Conservation (phyloP, 2,329 filamentous ascomycete genomes). For the Leptodontidium sp. region DNA sequence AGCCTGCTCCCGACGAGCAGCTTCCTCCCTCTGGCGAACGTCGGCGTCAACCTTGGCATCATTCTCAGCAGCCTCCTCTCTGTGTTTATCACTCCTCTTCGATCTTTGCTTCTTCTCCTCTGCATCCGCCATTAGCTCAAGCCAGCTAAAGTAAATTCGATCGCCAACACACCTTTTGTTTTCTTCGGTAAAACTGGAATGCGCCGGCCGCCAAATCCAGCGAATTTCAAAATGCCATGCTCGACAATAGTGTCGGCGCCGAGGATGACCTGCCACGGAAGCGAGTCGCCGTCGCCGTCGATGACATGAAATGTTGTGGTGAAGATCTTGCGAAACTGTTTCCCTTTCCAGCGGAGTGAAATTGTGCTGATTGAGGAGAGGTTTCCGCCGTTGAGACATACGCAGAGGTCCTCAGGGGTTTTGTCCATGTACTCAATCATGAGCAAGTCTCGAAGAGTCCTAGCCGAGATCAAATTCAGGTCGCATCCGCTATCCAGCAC, state of each 20-base stretch:
- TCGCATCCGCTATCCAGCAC: conserved; percentile 32
- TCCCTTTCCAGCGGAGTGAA: conserved; percentile 30
- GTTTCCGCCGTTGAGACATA: conserved; percentile 29
- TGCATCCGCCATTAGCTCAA: neutral
- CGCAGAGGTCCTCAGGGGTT: conserved; percentile 23
- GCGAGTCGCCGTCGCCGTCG: conserved; percentile 25
- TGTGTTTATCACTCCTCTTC: conserved; percentile 15
- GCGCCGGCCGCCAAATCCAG: conserved; percentile 26
- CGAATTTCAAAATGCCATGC: conserved; percentile 30
- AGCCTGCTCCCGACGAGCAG: conserved; percentile 4
- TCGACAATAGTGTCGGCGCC: conserved; percentile 28
- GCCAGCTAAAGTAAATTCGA: too few species aligned
- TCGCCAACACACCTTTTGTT: conserved; percentile 21
- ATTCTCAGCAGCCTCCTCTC: conserved; percentile 21
- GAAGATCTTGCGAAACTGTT: conserved; percentile 33
- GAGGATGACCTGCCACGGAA: conserved; percentile 32
- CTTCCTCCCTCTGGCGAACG: conserved; percentile 22
- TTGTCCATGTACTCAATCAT: conserved; percentile 14
- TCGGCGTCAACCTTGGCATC: conserved; percentile 27
- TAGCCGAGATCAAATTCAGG: conserved; percentile 30
- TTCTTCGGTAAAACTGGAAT: conserved; percentile 27
- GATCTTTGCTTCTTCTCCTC: conserved; percentile 9
- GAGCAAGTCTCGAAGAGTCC: conserved; percentile 19
- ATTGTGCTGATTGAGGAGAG: conserved; percentile 29
- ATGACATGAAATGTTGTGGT: conserved; percentile 32